A percentile compares a stretch with the other conserved stretches of the same genome.
phyloP scores from a whole-genome alignment of 352 stramenopile species.

The Elongisporangium anandrum region DNA sequence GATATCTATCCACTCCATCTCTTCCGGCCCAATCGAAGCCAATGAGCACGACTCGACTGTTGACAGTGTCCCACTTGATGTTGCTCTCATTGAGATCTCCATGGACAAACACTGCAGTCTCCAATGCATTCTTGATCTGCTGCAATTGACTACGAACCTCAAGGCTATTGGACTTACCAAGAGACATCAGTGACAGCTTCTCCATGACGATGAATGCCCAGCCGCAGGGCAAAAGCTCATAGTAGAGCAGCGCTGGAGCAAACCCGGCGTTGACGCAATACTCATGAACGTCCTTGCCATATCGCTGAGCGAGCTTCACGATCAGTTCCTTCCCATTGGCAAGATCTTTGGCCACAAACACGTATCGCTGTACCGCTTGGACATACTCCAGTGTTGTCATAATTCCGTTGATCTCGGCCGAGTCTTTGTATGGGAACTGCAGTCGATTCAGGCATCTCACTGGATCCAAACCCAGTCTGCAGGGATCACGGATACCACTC shows the following conservation, averaged over 20 bases:
- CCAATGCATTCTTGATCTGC: conserved; percentile 5
- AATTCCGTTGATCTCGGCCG: conserved; percentile 8
- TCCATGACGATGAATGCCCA: conserved; percentile 28
- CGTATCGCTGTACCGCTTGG: conserved; percentile 9
- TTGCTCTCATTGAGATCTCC: conserved; percentile 13
- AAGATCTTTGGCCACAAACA: conserved; percentile 13
- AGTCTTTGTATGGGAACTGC: conserved; percentile 21
- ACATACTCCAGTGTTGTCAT: conserved; percentile 13
- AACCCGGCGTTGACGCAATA: conserved; percentile 13
- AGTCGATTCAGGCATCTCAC: conserved; percentile 7
- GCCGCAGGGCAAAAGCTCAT: conserved; percentile 11
- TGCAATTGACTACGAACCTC: conserved; percentile 9
- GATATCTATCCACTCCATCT: conserved; percentile 9
- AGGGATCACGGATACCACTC: no score
- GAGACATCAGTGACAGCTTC: not conserved
- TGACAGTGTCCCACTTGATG: conserved; percentile 16
- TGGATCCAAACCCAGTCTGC: conserved; percentile 1
- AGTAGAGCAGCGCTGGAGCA: conserved; percentile 13
- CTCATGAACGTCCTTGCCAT: conserved; percentile 15
- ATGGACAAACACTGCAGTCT: conserved; percentile 5
- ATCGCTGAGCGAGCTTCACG: conserved; percentile 18
- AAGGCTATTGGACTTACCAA: not conserved
- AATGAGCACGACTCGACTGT: conserved; percentile 25
- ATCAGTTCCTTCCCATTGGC: conserved; percentile 11
- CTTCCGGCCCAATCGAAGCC: conserved; percentile 22